Evolutionary conservation across 768 basidiomycete species (phyloP), one percentile per base, ranked within the genome.

Genomic region (Suillus weaverae): DNA sequence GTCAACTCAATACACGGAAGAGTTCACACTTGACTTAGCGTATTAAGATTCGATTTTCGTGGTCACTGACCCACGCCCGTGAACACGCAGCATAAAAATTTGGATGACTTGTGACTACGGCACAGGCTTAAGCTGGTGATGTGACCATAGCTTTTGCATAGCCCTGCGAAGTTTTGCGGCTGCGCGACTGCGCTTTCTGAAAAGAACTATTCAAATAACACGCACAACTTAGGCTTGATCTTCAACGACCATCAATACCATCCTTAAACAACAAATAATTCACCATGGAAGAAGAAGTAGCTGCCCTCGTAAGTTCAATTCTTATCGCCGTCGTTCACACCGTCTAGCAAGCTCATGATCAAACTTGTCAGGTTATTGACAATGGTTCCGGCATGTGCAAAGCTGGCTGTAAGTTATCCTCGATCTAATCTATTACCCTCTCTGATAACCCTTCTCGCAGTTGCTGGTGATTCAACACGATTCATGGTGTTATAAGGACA

Each of bases 361-460:
- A 32, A 56, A 36, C n/a, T 68, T 20, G 3, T 22, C 56, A 91
- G 91, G 91, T 93, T 79, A 90, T 92, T 77, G 91, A 94, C 80
- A 93, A 93, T 79, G 94, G 94, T 76, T 98, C 96, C 75, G 97
- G 96, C 81, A 99, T 98, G 96, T 98, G 96, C 90, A 99, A 99
- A 84, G 97, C 97, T 87, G 97, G 97, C 81, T 95, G 92, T 94
- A 78, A 72, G 90, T 90, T 70, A 64, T 63, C 6, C 36, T 60
- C 60, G 66, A 57, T 67, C 55, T 44, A 33, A 33, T 50, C 26
- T 43, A n/a, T 26, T 36, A 39, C 48, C 50, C 68, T 73, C 20
- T 75, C 73, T 73, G 54, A 71, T 63, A 43, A 66, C 53, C 60
- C 26, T 53, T 55, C 60, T 68, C 44, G 64, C 70, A 90, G 88